These are phyloP conservation scores for Colletotrichum trifolii DNA, from an alignment of 2,329 filamentous ascomycete species.

Conservation along the genomic window DNA sequence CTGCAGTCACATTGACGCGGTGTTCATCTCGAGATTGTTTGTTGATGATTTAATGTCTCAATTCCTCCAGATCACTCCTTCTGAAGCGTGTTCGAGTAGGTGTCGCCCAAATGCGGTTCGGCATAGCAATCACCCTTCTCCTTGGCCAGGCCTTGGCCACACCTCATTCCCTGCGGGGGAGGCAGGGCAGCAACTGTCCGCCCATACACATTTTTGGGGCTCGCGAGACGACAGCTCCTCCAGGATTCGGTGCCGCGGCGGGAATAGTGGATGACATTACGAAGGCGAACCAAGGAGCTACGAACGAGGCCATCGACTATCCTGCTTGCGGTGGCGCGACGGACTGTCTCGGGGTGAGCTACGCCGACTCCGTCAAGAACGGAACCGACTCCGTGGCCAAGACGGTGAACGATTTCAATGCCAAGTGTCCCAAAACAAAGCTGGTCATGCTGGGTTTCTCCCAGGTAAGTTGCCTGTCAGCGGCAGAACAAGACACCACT, in stretches of 20 bases:
- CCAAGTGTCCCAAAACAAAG: slow-evolving; percentile 65
- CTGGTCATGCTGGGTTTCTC: slow-evolving; percentile 72
- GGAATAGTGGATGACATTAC: slow-evolving; percentile 62
- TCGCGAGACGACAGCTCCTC: slow-evolving; percentile 59
- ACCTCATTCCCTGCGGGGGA: slow-evolving; percentile 5
- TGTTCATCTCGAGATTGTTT: too few relatives aligned
- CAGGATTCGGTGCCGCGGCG: slow-evolving; percentile 63
- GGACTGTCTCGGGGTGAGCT: slow-evolving; percentile 68
- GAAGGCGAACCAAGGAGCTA: slow-evolving; percentile 59
- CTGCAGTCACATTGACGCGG: too few relatives aligned
- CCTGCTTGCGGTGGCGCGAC: slow-evolving; percentile 72
- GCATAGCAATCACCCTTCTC: slow-evolving; percentile 18
- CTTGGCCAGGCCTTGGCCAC: slow-evolving; percentile 25
- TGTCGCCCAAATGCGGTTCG: slow-evolving; percentile 24
- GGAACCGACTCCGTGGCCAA: slow-evolving; percentile 69
- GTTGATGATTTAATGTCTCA: slow-evolving; percentile 12
- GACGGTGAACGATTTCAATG: slow-evolving; percentile 68
- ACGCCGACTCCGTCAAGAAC: slow-evolving; percentile 67
- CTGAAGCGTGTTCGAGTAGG: slow-evolving; percentile 3
- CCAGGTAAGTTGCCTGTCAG: slow-evolving; percentile 54
- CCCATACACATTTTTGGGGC: slow-evolving; percentile 58
- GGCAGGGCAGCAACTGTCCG: slow-evolving; percentile 45
- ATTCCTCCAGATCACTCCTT: background rate
- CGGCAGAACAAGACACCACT: background rate
- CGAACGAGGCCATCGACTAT: slow-evolving; percentile 66